Conservation (phyloP, 2,329 filamentous ascomycete species). For the Cryphonectria radicalis region DNA sequence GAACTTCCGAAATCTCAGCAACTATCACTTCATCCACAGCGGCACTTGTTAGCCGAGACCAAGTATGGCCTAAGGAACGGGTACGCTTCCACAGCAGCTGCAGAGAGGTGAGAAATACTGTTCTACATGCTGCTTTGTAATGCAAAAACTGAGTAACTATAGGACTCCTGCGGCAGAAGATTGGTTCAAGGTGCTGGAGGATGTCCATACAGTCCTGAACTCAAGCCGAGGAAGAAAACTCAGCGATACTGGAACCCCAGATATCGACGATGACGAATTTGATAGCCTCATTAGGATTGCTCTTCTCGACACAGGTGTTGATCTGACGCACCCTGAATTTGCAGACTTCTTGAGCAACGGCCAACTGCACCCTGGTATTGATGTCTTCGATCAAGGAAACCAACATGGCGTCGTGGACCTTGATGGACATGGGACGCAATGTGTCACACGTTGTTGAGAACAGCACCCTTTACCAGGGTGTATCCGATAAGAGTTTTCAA, state of each 20-base stretch:
- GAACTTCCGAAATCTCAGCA: background rate
- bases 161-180: background rate
- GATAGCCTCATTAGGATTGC: background rate
- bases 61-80: background rate
- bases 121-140: background rate
- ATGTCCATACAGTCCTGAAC: background rate
- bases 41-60: background rate
- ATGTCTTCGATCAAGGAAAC: background rate
- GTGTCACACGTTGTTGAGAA: background rate
- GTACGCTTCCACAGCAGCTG: background rate
- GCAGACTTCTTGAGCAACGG: background rate
- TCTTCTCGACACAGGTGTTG: background rate
- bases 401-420: background rate
- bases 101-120: background rate
- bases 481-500: background rate
- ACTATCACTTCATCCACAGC: background rate
- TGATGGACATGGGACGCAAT: constrained; percentile 4
- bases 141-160: background rate
- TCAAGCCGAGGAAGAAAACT: background rate
- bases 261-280: background rate
- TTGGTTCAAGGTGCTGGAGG: background rate
- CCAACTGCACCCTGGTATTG: background rate
- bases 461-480: background rate
- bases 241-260: background rate
- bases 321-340: background rate